A percentile compares a stretch with the other conserved stretches of the same genome.
Evolutionary conservation across 257 asterid species (phyloP).

Genomic region (Marsdenia floribunda): DNA sequence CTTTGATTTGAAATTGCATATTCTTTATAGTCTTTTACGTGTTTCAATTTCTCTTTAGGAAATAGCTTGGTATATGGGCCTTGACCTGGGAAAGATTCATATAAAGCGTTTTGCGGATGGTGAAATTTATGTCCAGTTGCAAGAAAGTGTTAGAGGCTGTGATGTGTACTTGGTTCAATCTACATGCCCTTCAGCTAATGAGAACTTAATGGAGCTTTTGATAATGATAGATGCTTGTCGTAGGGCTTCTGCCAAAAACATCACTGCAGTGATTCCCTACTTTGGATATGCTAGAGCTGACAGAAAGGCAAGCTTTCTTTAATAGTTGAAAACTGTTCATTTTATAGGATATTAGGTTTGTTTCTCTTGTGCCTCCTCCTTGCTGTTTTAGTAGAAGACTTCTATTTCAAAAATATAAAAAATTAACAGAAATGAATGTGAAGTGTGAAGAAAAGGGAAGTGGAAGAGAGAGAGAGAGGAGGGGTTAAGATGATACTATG

Average conservation of each 20-base stretch:
- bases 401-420: background rate
- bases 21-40: background rate
- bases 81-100: constrained; percentile 55
- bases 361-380: background rate
- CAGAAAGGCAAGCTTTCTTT: constrained; percentile 52
- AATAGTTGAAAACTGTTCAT: constrained; percentile 2
- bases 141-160: constrained; percentile 95
- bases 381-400: background rate
- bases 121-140: constrained; percentile 86
- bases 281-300: constrained; percentile 96
- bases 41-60: constrained; percentile 37
- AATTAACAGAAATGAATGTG: background rate
- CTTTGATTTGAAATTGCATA: background rate
- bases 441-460: background rate
- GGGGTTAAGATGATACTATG: background rate
- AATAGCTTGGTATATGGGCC: constrained; percentile 94
- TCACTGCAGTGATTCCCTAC: constrained; percentile 86
- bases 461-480: background rate
- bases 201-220: constrained; percentile 90
- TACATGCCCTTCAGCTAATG: constrained; percentile 86
- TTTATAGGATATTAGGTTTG: background rate
- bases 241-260: constrained; percentile 85
- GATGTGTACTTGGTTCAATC: constrained; percentile 79
- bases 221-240: constrained; percentile 94
- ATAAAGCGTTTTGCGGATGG: constrained; percentile 90